Evolutionary conservation across 2,329 filamentous ascomycete species (phyloP), one percentile per base, ranked within the genome.

Genomic region (Emmonsiellopsis sp.): DNA sequence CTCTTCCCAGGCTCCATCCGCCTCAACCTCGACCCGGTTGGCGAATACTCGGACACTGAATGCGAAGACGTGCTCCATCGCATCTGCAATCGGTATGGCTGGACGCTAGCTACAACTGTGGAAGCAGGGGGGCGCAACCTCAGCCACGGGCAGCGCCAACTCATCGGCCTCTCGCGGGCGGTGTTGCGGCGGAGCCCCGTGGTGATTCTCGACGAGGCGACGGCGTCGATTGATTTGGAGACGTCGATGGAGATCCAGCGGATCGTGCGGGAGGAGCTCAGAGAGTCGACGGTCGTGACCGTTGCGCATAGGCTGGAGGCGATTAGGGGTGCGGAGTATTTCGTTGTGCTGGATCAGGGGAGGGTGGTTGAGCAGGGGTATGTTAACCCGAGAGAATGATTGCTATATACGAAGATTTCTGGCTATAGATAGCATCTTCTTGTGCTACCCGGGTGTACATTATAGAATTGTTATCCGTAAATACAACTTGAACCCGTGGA

Each of bases 171-270:
- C 1, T 79, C 82, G 0, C 66, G 83, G n/a, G 82, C 83, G 0
- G 75, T 86, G 51, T 65, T 86, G 46, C 68, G 82, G 7, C 68
- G 78, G n/a, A 82, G 79, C 54, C 70, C 79, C 0, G 77, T 86
- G 56, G 72, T 86, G 8, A 78, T 86, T 49, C 74, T 86, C 62
- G 83, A 86, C 60, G 83, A 86, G 61, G 82, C 82, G 2, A 85
- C 82, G 2, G 82, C 82, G 2, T 81, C 77, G 48, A 82, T 85
- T 56, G 83, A 86, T 63, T 73, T 76, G 51, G 80, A 83, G 57
- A 85, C 81, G 1, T 80, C 81, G 13, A 60, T 68, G 60, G 65
- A 76, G 55, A 80, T 83, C 45, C 77, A 82, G 61, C 68, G 71
- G 51, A 71, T 82, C 14, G 62, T 83, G 61, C 69, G 77, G 46